These are phyloP conservation scores for Epichloe sylvatica DNA, from an alignment of 2,329 filamentous ascomycete species.

Conservation along the genomic window DNA sequence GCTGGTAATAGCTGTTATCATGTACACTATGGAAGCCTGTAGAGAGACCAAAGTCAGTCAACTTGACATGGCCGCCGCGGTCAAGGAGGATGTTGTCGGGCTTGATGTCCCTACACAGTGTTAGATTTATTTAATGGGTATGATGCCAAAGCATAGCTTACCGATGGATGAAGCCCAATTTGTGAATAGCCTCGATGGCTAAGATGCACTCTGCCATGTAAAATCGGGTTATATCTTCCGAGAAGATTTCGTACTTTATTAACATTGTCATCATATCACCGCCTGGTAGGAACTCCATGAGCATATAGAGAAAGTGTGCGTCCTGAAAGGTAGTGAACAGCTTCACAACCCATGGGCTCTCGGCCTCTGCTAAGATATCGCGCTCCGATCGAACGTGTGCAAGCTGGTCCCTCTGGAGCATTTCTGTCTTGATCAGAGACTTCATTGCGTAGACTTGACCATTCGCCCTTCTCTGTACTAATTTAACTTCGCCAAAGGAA, in stretches of 20 bases:
- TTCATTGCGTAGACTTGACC: constrained; percentile 98
- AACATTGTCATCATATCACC: constrained; percentile 99
- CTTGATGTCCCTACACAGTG: constrained; percentile 48
- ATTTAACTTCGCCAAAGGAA: constrained; percentile 94
- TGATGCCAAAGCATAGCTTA: constrained; percentile 27
- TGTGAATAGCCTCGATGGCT: constrained; percentile 97
- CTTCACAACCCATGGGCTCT: constrained; percentile 98
- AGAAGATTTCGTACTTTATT: constrained; percentile 99
- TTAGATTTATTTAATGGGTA: not conserved
- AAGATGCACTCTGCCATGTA: constrained; percentile 98
- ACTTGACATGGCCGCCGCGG: constrained; percentile 88
- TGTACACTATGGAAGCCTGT: constrained; percentile 97
- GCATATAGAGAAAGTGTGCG: constrained; percentile 88
- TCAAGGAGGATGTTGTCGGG: constrained; percentile 97
- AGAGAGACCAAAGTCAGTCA: constrained; percentile 94
- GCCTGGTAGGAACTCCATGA: constrained; percentile 98
- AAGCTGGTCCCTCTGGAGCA: constrained; percentile 98
- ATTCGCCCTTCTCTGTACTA: constrained; percentile 91
- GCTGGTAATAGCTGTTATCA: constrained; percentile 96
- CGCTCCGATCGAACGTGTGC: constrained; percentile 94
- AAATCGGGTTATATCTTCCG: constrained; percentile 94
- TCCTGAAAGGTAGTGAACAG: constrained; percentile 98
- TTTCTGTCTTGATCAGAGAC: constrained; percentile 95
- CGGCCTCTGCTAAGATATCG: constrained; percentile 93
- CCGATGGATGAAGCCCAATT: constrained; percentile 96